Percentiles rank a stretch among this genome's conserved stretches.
These are phyloP conservation scores for Saussurea involucrata DNA, from an alignment of 129 eudicot genomes.

Conservation along the genomic window DNA sequence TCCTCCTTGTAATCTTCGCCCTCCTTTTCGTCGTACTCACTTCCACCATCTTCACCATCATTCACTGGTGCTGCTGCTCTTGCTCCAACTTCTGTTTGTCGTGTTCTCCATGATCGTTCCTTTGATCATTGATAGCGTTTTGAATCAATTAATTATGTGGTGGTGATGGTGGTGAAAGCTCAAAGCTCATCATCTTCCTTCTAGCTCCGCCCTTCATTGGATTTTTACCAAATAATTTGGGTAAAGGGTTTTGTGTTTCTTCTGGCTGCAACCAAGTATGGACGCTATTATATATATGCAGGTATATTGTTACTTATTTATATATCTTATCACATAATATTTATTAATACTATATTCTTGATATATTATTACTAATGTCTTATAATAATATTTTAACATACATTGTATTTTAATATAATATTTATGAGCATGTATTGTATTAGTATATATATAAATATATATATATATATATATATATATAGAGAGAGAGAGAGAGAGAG, in stretches of 20 bases:
- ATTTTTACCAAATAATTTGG: neutral
- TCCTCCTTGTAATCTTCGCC: conserved; percentile 12
- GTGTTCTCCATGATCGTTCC: neutral
- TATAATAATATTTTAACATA: too few relatives aligned
- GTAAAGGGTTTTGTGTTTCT: neutral
- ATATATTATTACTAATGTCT: too few relatives aligned
- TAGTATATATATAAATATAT: too few relatives aligned
- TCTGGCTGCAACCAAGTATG: neutral
- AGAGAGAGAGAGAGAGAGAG: too few relatives aligned
- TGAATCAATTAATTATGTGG: neutral
- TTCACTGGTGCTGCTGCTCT: neutral
- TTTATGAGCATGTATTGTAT: too few relatives aligned
- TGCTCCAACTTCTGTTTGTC: neutral
- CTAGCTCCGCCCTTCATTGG: conserved; percentile 2
- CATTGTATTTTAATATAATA: too few relatives aligned
- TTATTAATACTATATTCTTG: too few relatives aligned
- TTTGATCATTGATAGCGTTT: neutral
- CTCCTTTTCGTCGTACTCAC: conserved; percentile 28
- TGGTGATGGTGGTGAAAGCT: neutral
- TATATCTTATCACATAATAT: too few relatives aligned
- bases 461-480: too few relatives aligned
- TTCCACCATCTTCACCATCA: conserved; percentile 6
- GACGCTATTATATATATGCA: neutral
- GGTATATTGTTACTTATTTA: too few relatives aligned
- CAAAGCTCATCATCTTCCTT: neutral